These are phyloP conservation scores for Sistotremastrum suecicum DNA, from an alignment of 768 basidiomycete species.

Conservation along the genomic window DNA sequence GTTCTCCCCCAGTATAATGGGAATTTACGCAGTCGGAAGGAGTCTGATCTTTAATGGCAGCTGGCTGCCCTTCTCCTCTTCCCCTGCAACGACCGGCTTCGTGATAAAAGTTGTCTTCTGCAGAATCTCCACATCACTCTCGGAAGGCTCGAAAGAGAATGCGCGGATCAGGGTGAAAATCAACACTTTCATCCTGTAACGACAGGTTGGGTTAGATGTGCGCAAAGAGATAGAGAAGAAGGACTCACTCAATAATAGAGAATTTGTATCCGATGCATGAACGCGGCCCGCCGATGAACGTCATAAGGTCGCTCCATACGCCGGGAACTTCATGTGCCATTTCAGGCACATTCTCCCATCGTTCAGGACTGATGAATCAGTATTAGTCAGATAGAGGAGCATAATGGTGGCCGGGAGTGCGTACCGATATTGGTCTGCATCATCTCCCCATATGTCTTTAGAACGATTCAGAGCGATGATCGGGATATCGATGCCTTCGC, in stretches of 20 bases:
- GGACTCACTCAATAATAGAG: conserved; percentile 7
- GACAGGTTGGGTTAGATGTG: too few species aligned
- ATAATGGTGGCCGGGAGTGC: too few species aligned
- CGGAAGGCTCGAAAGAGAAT: conserved; percentile 1
- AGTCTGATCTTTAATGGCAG: too few species aligned
- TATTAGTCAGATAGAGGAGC: too few species aligned
- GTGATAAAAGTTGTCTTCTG: too few species aligned
- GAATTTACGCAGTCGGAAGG: too few species aligned
- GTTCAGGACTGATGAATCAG: conserved; percentile 12
- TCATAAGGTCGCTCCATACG: conserved; percentile 8
- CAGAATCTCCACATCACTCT: too few species aligned
- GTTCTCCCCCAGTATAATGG: too few species aligned
- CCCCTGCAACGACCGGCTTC: too few species aligned
- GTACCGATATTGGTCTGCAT: conserved; percentile 10
- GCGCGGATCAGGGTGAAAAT: conserved; percentile 12
- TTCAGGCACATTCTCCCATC: conserved; percentile 6
- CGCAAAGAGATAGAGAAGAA: neutral
- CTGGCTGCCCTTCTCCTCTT: too few species aligned
- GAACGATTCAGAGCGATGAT: conserved; percentile 18
- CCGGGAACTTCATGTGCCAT: conserved; percentile 6
- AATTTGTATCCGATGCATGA: conserved; percentile 10
- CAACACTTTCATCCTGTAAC: conserved; percentile 15
- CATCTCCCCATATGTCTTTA: conserved; percentile 21
- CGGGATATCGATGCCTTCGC: conserved; percentile 17
- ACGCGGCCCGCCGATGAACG: conserved; percentile 11